Evolutionary conservation across 2,329 filamentous ascomycete species (phyloP).

Genomic region (Hysterium pulicare): DNA sequence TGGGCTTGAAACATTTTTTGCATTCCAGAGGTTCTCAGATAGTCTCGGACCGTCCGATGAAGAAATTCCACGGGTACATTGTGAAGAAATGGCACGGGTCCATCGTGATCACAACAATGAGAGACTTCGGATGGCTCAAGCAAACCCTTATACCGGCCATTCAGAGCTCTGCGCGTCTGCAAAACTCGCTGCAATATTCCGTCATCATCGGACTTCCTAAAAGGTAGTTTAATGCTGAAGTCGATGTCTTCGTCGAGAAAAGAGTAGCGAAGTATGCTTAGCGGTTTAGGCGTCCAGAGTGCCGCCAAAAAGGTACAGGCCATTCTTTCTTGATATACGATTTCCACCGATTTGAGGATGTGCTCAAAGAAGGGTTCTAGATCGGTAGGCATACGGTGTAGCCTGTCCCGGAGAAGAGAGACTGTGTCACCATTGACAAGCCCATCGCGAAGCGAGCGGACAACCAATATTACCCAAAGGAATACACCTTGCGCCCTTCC

Average conservation of each 20-base stretch:
- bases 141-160: background rate
- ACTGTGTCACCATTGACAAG: constrained; percentile 6
- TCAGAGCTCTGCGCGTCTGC: background rate
- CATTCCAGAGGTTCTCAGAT: background rate
- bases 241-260: constrained; percentile 5
- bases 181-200: background rate
- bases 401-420: constrained; percentile 1
- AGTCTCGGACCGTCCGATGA: background rate
- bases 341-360: constrained; percentile 5
- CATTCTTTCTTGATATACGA: constrained; percentile 8
- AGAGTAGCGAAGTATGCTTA: constrained; percentile 7
- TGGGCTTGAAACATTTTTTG: too few relatives aligned
- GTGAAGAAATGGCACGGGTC: background rate
- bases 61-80: background rate
- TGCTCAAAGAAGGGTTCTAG: constrained; percentile 8
- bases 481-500: constrained; percentile 5
- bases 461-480: constrained; percentile 5
- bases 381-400: constrained; percentile 3
- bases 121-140: too few relatives aligned
- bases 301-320: constrained; percentile 8
- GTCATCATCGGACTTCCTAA: background rate
- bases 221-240: background rate
- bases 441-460: constrained; percentile 5
- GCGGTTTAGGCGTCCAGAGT: constrained; percentile 1
- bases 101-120: too few relatives aligned